A percentile compares a stretch with the other conserved stretches of the same genome.
phyloP scores from a whole-genome alignment of 2,329 filamentous ascomycete genomes.

The Hirsutella rhossiliensis region DNA sequence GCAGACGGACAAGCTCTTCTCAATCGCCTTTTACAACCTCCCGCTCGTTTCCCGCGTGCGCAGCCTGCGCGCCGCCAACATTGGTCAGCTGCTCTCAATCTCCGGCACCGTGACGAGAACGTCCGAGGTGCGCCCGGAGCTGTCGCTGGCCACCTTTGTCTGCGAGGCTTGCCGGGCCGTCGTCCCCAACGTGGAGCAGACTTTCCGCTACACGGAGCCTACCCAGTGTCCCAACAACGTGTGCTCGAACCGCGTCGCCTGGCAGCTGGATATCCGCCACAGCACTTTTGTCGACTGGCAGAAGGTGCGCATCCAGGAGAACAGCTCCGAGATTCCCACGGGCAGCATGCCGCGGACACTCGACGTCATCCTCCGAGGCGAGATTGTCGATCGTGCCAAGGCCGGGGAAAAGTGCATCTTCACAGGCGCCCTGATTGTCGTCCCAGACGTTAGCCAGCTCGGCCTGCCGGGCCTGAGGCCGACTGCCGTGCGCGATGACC shows the following conservation, averaged over 20 bases:
- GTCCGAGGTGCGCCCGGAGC: constrained; percentile 88
- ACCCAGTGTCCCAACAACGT: constrained; percentile 84
- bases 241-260: constrained; percentile 83
- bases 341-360: constrained; percentile 98
- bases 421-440: constrained; percentile 88
- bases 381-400: constrained; percentile 95
- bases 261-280: constrained; percentile 92
- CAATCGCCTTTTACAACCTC: constrained; percentile 86
- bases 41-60: constrained; percentile 78
- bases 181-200: constrained; percentile 88
- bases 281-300: constrained; percentile 99
- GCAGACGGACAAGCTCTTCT: constrained; percentile 93
- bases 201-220: constrained; percentile 93
- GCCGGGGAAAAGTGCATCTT: constrained; percentile 98
- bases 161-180: constrained; percentile 81
- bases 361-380: constrained; percentile 90
- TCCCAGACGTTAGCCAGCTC: constrained; percentile 92
- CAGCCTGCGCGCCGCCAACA: constrained; percentile 75
- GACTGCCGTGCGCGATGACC: constrained; percentile 74
- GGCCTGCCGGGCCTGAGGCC: constrained; percentile 76
- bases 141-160: constrained; percentile 83
- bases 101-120: constrained; percentile 95
- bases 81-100: constrained; percentile 87
- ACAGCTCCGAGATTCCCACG: constrained; percentile 94
- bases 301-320: constrained; percentile 95